Conservation (phyloP, 2,329 filamentous ascomycete genomes). For the Monosporascus ibericus region DNA sequence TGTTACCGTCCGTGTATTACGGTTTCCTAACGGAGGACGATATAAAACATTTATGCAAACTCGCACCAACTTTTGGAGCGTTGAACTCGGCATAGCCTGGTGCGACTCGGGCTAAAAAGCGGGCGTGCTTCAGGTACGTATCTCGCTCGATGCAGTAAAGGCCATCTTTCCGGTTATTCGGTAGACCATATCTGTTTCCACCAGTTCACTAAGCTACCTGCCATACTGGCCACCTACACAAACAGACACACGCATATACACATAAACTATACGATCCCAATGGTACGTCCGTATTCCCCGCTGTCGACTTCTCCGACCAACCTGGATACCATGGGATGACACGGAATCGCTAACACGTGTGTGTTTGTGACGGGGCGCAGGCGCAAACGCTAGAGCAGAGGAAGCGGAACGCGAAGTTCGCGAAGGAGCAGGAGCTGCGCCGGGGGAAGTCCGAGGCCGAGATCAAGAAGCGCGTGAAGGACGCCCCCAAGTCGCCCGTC, state of each 20-base stretch:
- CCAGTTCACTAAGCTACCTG: neutral
- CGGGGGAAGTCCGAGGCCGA: constrained; percentile 67
- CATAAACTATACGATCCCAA: neutral
- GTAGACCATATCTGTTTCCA: neutral
- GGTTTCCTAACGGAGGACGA: too few relatives aligned
- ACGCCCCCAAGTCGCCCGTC: constrained; percentile 53
- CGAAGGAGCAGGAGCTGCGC: constrained; percentile 63
- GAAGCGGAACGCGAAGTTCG: constrained; percentile 73
- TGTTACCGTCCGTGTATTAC: too few relatives aligned
- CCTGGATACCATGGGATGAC: neutral
- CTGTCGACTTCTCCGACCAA: neutral
- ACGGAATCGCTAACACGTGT: constrained; percentile 4
- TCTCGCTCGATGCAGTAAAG: too few relatives aligned
- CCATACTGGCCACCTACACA: neutral
- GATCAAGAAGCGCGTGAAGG: constrained; percentile 55
- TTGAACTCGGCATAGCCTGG: too few relatives aligned
- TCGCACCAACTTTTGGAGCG: too few relatives aligned
- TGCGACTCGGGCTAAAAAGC: too few relatives aligned
- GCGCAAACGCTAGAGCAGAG: constrained; percentile 82
- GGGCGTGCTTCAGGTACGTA: too few relatives aligned
- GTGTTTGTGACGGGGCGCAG: constrained; percentile 33
- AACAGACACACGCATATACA: neutral
- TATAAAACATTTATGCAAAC: too few relatives aligned
- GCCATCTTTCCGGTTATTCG: too few relatives aligned
- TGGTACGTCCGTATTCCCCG: neutral